Evolutionary conservation across 73 alveolate species (phyloP), one percentile per base, ranked within the genome.

Genomic region (Paramecium pentaurelia): DNA sequence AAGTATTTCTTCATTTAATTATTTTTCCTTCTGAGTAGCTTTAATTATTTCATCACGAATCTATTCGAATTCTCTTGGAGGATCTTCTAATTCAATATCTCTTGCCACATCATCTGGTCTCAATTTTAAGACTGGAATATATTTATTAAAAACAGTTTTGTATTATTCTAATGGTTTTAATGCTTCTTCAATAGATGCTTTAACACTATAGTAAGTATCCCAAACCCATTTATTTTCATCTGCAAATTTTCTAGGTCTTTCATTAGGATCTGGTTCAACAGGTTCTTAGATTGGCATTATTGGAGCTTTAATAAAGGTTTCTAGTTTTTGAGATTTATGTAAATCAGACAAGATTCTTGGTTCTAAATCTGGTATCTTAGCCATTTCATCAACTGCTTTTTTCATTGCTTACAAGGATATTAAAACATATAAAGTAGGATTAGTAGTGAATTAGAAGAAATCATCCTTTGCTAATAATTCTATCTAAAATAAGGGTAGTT

Each of bases 161-260:
- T 97, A 98, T 32, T 96, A 98, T 64, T 89, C 93, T 59, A 98
- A 93, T 18, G 99, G 99, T 84, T 96, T 96, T 89, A 98, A 94
- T n/a, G 99, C 99, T 86, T 96, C 92, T 77, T 95, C 97, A 27
- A 98, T 96, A 16, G 97, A 94, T 9, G 68, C 95, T 34, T 95
- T 95, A 54, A 98, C 86, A 25, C 83, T 37, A 87, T 95, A 97
- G 84, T 93, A 96, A 84, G 97, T 95, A 71, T 98, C 99, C 99
- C 99, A 98, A 7, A 98, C 95, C 99, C 99, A 98, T 60, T 97
- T 98, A 91, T 98, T 97, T 88, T 98, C 99, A 93, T 98, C 99
- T 1, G 98, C 98, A 40, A 96, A 94, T 27, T 93, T 93, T 16
- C 96, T 86, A 71, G 94, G 92, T 32, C 95, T 94, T 92, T 97